Base-by-base conservation (phyloP, 768 basidiomycete species). In the Termitomyces sp. region DNA sequence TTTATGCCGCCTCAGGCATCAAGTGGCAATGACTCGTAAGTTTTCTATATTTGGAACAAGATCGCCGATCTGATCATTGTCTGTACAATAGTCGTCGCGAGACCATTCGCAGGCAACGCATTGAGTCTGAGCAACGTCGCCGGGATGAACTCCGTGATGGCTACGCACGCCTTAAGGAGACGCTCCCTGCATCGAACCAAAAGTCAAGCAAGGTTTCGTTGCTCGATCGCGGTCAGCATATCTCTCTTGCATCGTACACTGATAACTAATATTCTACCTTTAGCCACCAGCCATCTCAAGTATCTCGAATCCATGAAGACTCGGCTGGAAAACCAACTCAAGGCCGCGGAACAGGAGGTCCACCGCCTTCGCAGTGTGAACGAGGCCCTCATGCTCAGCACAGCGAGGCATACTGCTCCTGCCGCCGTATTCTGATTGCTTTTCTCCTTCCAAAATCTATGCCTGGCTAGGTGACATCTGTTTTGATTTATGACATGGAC, bases 71-170 rank as follows among this genome's bases (percentile, higher is more conserved):
- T 57, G 16, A 48, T 33, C 8, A 45, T 30, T n/a, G 22, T 49
- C 45, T 42, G 18, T 14, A 5, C n/a, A n/a, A 24, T 64, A 82
- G 82, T 46, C 91, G 91, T 73, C 89, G 92, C 69, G 92, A 94
- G 79, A 90, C 91, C 56, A 91, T 94, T 67, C 90, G 92, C 70
- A 86, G 86, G 70, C 91, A 93, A 78, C 90, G 92, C 74, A 94
- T 94, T 77, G 92, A 94, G 80, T 93, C 91, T 26, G 92, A 94
- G 79, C 91, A 95, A 79, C 81, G 93, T 64, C 83, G 94, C 64
- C 85, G 94, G 39, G 93, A 95, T 67, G 94, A 96, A 75, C 89
- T 96, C 69, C 81, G 94, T 56, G 93, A 96, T 57, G 93, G 92
- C 59, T 96, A 95, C 75, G 84, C 87, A 65, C 84, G 89, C 58